Percentiles rank a stretch among this genome's conserved stretches.
Evolutionary conservation across 768 basidiomycete genomes (phyloP).

Genomic region (Trametopsis cervina): DNA sequence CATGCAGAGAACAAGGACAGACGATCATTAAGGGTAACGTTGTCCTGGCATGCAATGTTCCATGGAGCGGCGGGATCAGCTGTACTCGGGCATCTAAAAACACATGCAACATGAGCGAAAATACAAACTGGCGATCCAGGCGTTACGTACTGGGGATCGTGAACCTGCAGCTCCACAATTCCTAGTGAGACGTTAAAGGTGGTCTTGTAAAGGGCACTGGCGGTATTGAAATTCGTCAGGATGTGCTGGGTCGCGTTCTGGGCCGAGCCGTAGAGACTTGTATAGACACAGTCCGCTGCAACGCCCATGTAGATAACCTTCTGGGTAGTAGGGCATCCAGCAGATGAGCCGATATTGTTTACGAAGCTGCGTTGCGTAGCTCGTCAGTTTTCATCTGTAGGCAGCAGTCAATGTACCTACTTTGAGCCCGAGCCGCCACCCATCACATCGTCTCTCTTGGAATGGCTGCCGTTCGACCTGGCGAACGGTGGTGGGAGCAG

Average conservation of each 20-base stretch:
- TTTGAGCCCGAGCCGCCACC: constrained; percentile 45
- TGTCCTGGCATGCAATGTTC: constrained; percentile 63
- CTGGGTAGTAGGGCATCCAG: constrained; percentile 68
- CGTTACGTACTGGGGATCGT: constrained; percentile 39
- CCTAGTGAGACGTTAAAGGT: constrained; percentile 85
- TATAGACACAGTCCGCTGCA: constrained; percentile 82
- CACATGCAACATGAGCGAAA: not conserved
- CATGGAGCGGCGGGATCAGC: constrained; percentile 51
- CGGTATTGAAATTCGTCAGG: constrained; percentile 74
- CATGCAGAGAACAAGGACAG: constrained; percentile 77
- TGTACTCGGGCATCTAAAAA: constrained; percentile 51
- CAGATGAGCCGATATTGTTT: constrained; percentile 55
- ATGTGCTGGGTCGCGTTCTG: constrained; percentile 69
- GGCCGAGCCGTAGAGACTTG: constrained; percentile 51
- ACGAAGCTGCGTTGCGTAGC: constrained; percentile 55
- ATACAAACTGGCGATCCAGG: constrained; percentile 3
- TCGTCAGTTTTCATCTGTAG: constrained; percentile 2
- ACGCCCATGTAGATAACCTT: constrained; percentile 83
- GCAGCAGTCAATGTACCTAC: constrained; percentile 37
- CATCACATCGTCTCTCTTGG: constrained; percentile 50
- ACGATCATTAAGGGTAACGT: constrained; percentile 54
- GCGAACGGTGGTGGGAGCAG: constrained; percentile 11
- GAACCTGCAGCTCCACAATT: constrained; percentile 73
- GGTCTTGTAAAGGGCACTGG: constrained; percentile 62
- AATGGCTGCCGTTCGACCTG: constrained; percentile 28